A percentile compares a stretch with the other conserved stretches of the same genome.
phyloP scores from a whole-genome alignment of 495 filamentous ascomycete genomes.

The Hamigera avellanea region DNA sequence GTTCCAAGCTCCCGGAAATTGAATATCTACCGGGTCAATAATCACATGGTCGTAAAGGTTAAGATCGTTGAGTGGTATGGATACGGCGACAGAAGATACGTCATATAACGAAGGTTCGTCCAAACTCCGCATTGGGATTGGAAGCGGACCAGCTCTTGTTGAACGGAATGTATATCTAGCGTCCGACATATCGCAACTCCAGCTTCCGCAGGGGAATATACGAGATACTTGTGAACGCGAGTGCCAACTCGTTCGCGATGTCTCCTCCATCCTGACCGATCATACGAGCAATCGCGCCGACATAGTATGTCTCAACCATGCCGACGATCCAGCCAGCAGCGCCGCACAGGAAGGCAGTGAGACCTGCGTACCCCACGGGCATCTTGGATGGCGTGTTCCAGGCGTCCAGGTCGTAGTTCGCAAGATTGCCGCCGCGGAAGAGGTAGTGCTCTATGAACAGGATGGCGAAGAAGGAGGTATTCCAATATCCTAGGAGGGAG shows the following conservation, averaged over 20 bases:
- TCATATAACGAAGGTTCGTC: too few relatives aligned
- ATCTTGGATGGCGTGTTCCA: conserved; percentile 21
- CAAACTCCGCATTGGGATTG: too few relatives aligned
- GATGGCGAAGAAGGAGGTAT: conserved; percentile 44
- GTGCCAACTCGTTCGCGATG: conserved; percentile 42
- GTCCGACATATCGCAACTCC: conserved; percentile 17
- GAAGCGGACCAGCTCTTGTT: too few relatives aligned
- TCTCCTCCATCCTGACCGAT: conserved; percentile 42
- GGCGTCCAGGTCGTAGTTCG: conserved; percentile 27
- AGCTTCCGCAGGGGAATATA: conserved; percentile 29
- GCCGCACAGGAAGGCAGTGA: conserved; percentile 21
- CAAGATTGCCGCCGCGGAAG: conserved; percentile 40
- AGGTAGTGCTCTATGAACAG: conserved; percentile 47
- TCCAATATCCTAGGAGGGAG: conserved; percentile 48
- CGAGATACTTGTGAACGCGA: conserved; percentile 30
- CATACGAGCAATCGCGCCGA: conserved; percentile 35
- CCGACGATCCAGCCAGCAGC: conserved; percentile 24
- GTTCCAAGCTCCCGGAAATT: too few relatives aligned
- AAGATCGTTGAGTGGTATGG: too few relatives aligned
- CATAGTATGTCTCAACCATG: conserved; percentile 29
- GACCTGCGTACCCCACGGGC: conserved; percentile 19
- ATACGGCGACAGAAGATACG: too few relatives aligned
- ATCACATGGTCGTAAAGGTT: too few relatives aligned
- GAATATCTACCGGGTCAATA: too few relatives aligned
- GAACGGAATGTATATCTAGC: too few relatives aligned